phyloP scores from a whole-genome alignment of 2,329 filamentous ascomycete species.

The Trichoderma harzianum region DNA sequence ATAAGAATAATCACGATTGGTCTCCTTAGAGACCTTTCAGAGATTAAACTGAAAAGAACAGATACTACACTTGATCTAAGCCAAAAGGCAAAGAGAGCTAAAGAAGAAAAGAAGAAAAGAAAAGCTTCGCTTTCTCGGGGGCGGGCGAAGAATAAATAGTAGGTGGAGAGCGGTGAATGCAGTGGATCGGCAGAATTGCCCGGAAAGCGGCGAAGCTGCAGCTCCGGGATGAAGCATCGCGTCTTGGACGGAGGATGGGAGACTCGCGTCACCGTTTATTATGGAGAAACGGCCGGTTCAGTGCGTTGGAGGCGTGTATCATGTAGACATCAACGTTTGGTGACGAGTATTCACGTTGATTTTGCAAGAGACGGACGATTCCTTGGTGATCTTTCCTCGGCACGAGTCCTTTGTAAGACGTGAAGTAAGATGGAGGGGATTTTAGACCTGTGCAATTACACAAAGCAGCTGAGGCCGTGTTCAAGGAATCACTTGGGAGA shows the following conservation, averaged over 20 bases:
- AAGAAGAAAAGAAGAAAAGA: constrained; percentile 33
- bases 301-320: not conserved
- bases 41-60: constrained; percentile 98
- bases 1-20: constrained; percentile 79
- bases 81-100: constrained; percentile 54
- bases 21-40: constrained; percentile 75
- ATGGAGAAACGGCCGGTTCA: not conserved
- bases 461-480: not conserved
- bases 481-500: not conserved
- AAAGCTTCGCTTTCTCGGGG: constrained; percentile 22
- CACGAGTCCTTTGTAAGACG: not conserved
- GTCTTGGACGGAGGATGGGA: not conserved
- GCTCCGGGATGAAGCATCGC: not conserved
- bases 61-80: constrained; percentile 95
- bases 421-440: not conserved
- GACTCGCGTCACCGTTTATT: not conserved
- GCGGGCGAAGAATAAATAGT: constrained; percentile 27
- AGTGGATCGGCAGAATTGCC: not conserved
- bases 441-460: not conserved
- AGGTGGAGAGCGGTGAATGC: not conserved
- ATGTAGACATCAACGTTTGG: not conserved
- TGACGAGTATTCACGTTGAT: not conserved
- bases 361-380: not conserved
- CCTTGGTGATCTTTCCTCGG: not conserved
- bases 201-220: constrained; percentile 1